These are phyloP conservation scores for Cytospora leucostoma DNA, from an alignment of 2,329 filamentous ascomycete genomes.

Conservation along the genomic window DNA sequence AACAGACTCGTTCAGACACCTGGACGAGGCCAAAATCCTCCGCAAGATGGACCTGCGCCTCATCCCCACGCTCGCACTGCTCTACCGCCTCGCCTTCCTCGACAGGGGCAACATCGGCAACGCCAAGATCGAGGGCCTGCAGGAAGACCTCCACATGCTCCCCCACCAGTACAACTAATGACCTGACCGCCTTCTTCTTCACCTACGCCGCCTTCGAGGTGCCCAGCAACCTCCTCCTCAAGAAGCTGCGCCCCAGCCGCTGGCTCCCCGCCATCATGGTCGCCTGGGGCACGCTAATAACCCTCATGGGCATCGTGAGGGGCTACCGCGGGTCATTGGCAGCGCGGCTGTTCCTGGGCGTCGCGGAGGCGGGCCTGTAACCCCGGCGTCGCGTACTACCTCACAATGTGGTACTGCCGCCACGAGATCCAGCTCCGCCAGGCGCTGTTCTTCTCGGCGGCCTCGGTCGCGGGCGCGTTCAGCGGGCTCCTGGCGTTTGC, in stretches of 20 bases:
- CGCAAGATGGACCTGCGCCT: constrained; percentile 58
- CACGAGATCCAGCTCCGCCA: constrained; percentile 56
- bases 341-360: constrained; percentile 60
- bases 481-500: constrained; percentile 52
- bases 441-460: constrained; percentile 81
- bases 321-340: constrained; percentile 50
- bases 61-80: constrained; percentile 63
- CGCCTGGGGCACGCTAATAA: constrained; percentile 53
- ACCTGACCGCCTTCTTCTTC: constrained; percentile 75
- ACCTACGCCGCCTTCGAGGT: constrained; percentile 77
- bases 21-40: constrained; percentile 37
- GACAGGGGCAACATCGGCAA: constrained; percentile 68
- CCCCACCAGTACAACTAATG: constrained; percentile 71
- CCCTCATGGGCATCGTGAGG: constrained; percentile 54
- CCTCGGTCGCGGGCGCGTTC: constrained; percentile 77
- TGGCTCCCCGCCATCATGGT: constrained; percentile 80
- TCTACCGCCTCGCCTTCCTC: constrained; percentile 70
- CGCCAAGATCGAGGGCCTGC: constrained; percentile 63
- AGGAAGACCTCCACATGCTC: constrained; percentile 58
- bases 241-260: constrained; percentile 69
- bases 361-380: constrained; percentile 70
- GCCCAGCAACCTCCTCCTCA: constrained; percentile 76
- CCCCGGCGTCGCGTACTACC: constrained; percentile 47
- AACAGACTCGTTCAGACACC: constrained; percentile 37
- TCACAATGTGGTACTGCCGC: constrained; percentile 62